These are phyloP conservation scores for Salicornia ramosissima DNA, from an alignment of 148 eudicot genomes.

Conservation along the genomic window DNA sequence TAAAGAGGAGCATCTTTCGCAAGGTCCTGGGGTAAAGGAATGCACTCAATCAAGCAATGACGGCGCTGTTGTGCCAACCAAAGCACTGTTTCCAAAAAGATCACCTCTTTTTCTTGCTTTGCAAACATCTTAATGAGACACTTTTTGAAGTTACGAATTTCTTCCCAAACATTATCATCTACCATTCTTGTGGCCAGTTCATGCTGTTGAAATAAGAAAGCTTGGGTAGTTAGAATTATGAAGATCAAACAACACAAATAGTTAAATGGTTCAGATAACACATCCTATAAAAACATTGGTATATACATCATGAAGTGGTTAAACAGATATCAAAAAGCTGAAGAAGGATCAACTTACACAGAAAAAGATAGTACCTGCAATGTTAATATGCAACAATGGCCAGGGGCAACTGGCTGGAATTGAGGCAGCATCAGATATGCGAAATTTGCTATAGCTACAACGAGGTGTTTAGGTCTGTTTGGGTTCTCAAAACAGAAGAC, in stretches of 20 bases:
- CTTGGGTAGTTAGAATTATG: background rate
- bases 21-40: slow-evolving; percentile 64
- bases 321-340: background rate
- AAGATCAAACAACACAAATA: background rate
- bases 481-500: slow-evolving; percentile 92
- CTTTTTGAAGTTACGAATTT: slow-evolving; percentile 93
- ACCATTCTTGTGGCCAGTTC: slow-evolving; percentile 77
- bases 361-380: slow-evolving; percentile 52
- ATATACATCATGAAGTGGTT: background rate
- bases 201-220: slow-evolving; percentile 51
- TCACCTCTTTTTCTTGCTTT: slow-evolving; percentile 80
- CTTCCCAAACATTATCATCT: slow-evolving; percentile 92
- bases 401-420: slow-evolving; percentile 70
- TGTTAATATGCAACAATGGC: slow-evolving; percentile 87
- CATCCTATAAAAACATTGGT: background rate
- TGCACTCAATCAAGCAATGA: slow-evolving; percentile 92
- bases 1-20: slow-evolving; percentile 83
- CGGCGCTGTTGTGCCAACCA: slow-evolving; percentile 74
- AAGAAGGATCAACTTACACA: background rate
- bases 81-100: slow-evolving; percentile 89
- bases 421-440: slow-evolving; percentile 79
- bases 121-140: slow-evolving; percentile 94
- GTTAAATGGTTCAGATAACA: background rate
- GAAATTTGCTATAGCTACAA: slow-evolving; percentile 85
- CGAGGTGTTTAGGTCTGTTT: slow-evolving; percentile 76